Base-by-base conservation (phyloP, 164 flowering plant species). In the Houttuynia cordata region DNA sequence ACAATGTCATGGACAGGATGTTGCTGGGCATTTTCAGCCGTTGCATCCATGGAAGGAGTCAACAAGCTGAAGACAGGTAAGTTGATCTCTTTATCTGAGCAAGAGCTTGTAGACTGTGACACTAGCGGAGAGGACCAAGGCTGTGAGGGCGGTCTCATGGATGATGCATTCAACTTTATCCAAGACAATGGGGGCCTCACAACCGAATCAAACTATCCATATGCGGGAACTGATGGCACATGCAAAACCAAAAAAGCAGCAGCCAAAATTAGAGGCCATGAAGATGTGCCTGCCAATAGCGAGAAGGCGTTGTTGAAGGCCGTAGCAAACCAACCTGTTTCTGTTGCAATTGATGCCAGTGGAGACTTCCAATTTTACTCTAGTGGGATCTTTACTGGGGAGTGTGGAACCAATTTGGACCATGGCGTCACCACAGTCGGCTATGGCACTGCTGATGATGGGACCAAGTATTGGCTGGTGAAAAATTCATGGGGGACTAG, bases 101-200 rank as follows among this genome's bases (percentile, higher is more conserved):
- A 52, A 22, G 55, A 52, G 24, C 23, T 52, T 21, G 55, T 52
- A 6, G 55, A 52, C 55, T 52, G 55, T n/a, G 12, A 52, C 55
- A 23, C 5, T 23, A 23, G 21, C 17, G 24, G 23, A 23, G 21
- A 12, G 19, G 84, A 87, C 64, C 78, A 83, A 58, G 98, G 96
- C 8, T 92, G 96, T 78, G 78, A 80, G 68, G 98, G 98, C 0
- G 97, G 98, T 71, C 79, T 84, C 13, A 84, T 87, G 97, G 96
- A 89, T 64, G 77, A 79, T 57, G 97, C 85, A 1, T 92, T 85
- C 60, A 71, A 87, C 65, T 89, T 87, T 78, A 87, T 92, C 66
- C 78, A 84, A 59, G 72, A 81, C 15, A 88, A 92, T 69, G 89
- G 95, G 47, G 95, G 98, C 9, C 82, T 88, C 51, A 88, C 87